phyloP scores from a whole-genome alignment of 441 rosid species.

The Adansonia grandidieri region DNA sequence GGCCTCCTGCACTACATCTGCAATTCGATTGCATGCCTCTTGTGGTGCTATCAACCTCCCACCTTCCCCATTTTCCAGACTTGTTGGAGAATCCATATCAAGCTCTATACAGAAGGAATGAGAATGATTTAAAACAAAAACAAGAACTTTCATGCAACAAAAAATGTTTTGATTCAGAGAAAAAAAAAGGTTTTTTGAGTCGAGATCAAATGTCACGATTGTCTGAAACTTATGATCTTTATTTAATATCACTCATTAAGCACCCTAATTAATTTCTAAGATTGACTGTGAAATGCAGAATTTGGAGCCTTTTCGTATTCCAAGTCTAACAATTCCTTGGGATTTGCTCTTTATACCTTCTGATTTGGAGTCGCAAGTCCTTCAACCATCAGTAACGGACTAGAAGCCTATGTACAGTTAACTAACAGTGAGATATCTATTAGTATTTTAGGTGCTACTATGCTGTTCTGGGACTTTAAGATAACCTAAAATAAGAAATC shows the following conservation, averaged over 20 bases:
- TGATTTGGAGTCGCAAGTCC: not conserved
- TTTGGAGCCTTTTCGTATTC: not conserved
- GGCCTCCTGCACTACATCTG: slow-evolving; percentile 92
- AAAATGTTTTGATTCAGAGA: not conserved
- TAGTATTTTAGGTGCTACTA: too few relatives aligned
- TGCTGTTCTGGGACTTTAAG: not conserved
- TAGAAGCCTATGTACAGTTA: too few relatives aligned
- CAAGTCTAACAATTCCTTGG: not conserved
- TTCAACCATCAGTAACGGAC: too few relatives aligned
- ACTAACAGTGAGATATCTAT: too few relatives aligned
- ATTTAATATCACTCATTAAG: not conserved
- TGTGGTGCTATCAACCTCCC: slow-evolving; percentile 86
- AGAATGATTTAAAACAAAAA: slow-evolving; percentile 22
- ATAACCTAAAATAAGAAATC: not conserved
- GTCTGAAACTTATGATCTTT: not conserved
- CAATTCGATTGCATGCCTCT: slow-evolving; percentile 91
- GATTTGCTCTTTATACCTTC: not conserved
- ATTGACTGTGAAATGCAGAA: not conserved
- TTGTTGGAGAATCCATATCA: slow-evolving; percentile 81
- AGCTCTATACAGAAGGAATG: slow-evolving; percentile 54
- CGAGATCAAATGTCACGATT: not conserved
- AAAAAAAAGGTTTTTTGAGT: not conserved
- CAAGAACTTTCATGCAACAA: not conserved
- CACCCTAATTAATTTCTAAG: not conserved
- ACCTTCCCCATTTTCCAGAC: slow-evolving; percentile 77